phyloP scores from a whole-genome alignment of 495 filamentous ascomycete species.

The Hypoxylon trugodes region DNA sequence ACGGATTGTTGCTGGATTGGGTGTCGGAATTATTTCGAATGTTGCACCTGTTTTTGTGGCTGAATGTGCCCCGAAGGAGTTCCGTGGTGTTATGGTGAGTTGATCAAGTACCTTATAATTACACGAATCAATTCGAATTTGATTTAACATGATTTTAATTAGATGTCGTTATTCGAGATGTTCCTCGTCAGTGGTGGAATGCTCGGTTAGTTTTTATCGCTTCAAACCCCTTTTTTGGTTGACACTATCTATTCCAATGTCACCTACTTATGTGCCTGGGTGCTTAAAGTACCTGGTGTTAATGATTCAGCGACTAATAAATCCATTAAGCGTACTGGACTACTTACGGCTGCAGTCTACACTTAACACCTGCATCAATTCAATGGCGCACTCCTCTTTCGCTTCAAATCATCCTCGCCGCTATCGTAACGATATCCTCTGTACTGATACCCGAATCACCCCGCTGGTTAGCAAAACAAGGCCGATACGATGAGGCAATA shows the following conservation, averaged over 20 bases:
- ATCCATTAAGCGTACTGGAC: slow-evolving; percentile 11
- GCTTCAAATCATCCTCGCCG: slow-evolving; percentile 4
- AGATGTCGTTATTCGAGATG: slow-evolving; percentile 8
- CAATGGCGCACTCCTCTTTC: slow-evolving; percentile 18
- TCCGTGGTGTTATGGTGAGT: slow-evolving; percentile 55
- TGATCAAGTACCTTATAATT: slow-evolving; percentile 47
- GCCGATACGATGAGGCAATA: slow-evolving; percentile 17
- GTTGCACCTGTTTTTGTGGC: slow-evolving; percentile 59
- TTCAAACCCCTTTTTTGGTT: neutral
- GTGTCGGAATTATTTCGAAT: slow-evolving; percentile 58
- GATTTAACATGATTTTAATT: slow-evolving; percentile 42
- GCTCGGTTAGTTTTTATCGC: slow-evolving; percentile 5
- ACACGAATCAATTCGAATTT: no score
- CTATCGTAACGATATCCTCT: neutral
- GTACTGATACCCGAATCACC: slow-evolving; percentile 18
- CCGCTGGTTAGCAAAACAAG: slow-evolving; percentile 27
- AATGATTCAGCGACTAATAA: neutral
- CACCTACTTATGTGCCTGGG: neutral
- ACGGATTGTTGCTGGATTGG: slow-evolving; percentile 59
- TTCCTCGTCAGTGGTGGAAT: slow-evolving; percentile 11
- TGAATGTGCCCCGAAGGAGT: slow-evolving; percentile 58
- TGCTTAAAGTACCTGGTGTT: neutral
- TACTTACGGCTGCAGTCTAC: slow-evolving; percentile 7
- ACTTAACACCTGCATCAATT: neutral
- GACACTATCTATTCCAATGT: no score